Evolutionary conservation across 1,284 basidiomycete species (phyloP), one percentile per base, ranked within the genome.

Genomic region (Agroathelia rolfsii): DNA sequence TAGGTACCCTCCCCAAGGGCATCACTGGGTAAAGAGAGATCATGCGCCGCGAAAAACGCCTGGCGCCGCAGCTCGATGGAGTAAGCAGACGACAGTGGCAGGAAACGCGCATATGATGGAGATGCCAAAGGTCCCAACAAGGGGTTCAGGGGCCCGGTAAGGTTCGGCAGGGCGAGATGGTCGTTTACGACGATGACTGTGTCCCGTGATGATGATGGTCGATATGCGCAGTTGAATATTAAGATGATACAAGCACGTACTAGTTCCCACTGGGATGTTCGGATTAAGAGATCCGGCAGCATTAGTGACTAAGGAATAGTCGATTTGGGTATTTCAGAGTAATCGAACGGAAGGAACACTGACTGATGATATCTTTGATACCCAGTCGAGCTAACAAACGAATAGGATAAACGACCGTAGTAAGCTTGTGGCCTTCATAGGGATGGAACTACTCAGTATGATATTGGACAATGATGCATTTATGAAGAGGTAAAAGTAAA

Each of bases 371-470:
- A 39, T 80, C 62, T 43, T 71, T 68, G 25, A 86, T 69, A 3
- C 87, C 86, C 17, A 90, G 56, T 36, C 63, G 64, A 14, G 77
- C 76, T 70, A 90, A 76, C 5, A 81, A 60, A 25, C 85, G 69
- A 31, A 89, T 75, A 6, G 84, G 85, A 47, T 82, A 88, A 6
- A 78, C 72, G 11, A 85, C 76, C 3, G 70, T 69, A 3, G 66
- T 55, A 16, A 86, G 58, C 13, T 62, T 52, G 46, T 87, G 76
- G 3, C 85, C 86, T 55, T 90, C 85, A 46, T 89, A 90, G 3
- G 76, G 67, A 52, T 89, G 85, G 44, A 89, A 84, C 83, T 82
- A 44, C n/a, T n/a, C n/a, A n/a, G n/a, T n/a, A n/a, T n/a, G n/a
- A n/a, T n/a, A n/a, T n/a, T n/a, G n/a, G n/a, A n/a, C n/a, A n/a